A percentile compares a stretch with the other conserved stretches of the same genome.
phyloP scores from a whole-genome alignment of 2,329 filamentous ascomycete genomes.

The Cladosporium oxysporum region DNA sequence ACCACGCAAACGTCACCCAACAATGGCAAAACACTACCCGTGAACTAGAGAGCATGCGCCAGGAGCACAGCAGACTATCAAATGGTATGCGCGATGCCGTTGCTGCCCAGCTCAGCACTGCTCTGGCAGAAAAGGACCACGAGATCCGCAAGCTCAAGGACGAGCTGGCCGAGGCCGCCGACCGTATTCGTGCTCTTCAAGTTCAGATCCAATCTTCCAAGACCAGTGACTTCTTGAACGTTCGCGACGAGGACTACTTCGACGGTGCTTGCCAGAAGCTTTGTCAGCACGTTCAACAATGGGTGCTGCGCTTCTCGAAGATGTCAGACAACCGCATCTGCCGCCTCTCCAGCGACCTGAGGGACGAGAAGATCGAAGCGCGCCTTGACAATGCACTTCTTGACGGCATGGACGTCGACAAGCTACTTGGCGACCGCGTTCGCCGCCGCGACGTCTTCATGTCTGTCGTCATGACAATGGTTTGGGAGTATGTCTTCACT shows the following conservation, averaged over 20 bases:
- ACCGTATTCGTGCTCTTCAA: conserved; percentile 62
- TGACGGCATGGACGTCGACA: conserved; percentile 90
- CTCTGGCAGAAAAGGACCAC: conserved; percentile 76
- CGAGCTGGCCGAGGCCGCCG: conserved; percentile 72
- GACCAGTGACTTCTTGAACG: conserved; percentile 71
- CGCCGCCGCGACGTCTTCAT: conserved; percentile 93
- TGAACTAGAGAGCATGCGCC: conserved; percentile 69
- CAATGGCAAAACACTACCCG: conserved; percentile 60
- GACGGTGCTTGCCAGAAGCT: conserved; percentile 91
- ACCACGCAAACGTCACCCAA: conserved; percentile 58
- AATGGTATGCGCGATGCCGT: conserved; percentile 64
- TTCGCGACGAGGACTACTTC: conserved; percentile 92
- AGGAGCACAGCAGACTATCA: conserved; percentile 63
- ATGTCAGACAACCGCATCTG: conserved; percentile 91
- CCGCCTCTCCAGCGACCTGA: conserved; percentile 78
- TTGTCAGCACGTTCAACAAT: conserved; percentile 94
- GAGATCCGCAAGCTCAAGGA: conserved; percentile 77
- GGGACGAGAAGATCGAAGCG: conserved; percentile 90
- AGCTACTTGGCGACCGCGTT: conserved; percentile 83
- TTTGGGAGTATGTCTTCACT: conserved; percentile 98
- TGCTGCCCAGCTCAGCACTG: conserved; percentile 61
- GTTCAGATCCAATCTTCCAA: conserved; percentile 59
- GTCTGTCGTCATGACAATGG: conserved; percentile 98
- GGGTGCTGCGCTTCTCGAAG: conserved; percentile 97
- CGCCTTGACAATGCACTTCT: conserved; percentile 91